phyloP scores from a whole-genome alignment of 2,329 filamentous ascomycete genomes.

The Aspergillus sp. region DNA sequence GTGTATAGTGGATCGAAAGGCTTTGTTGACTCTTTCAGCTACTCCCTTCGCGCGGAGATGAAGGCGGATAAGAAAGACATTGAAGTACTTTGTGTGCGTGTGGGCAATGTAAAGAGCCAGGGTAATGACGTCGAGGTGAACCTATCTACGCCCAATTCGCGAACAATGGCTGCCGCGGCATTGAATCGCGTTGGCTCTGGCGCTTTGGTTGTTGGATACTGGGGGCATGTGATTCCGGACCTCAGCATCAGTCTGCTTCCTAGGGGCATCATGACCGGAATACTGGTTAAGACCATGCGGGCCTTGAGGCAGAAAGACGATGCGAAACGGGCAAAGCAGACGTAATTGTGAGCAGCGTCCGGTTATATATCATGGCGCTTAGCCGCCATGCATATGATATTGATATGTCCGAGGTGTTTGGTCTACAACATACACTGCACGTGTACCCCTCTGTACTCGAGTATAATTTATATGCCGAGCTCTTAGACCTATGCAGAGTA shows the following conservation, averaged over 20 bases:
- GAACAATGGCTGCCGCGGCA: slow-evolving; percentile 22
- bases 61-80: slow-evolving; percentile 27
- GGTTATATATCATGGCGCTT: not conserved
- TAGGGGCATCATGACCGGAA: not conserved
- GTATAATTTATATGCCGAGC: too few species aligned
- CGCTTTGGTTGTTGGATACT: slow-evolving; percentile 23
- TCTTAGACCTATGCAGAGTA: too few species aligned
- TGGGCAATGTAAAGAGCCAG: slow-evolving; percentile 25
- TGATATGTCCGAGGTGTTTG: not conserved
- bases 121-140: slow-evolving; percentile 14
- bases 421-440: not conserved
- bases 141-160: slow-evolving; percentile 23
- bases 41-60: slow-evolving; percentile 38
- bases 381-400: not conserved
- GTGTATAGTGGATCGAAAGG: slow-evolving; percentile 43
- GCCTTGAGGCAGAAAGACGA: not conserved
- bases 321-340: slow-evolving; percentile 2
- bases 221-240: slow-evolving; percentile 18
- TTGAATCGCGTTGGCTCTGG: slow-evolving; percentile 30
- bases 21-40: slow-evolving; percentile 37
- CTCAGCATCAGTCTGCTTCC: slow-evolving; percentile 1
- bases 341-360: not conserved
- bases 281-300: not conserved
- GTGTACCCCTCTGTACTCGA: not conserved
- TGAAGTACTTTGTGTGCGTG: slow-evolving; percentile 32